Evolutionary conservation across 2,329 filamentous ascomycete genomes (phyloP).

Genomic region (Sphaceloma murrayae): DNA sequence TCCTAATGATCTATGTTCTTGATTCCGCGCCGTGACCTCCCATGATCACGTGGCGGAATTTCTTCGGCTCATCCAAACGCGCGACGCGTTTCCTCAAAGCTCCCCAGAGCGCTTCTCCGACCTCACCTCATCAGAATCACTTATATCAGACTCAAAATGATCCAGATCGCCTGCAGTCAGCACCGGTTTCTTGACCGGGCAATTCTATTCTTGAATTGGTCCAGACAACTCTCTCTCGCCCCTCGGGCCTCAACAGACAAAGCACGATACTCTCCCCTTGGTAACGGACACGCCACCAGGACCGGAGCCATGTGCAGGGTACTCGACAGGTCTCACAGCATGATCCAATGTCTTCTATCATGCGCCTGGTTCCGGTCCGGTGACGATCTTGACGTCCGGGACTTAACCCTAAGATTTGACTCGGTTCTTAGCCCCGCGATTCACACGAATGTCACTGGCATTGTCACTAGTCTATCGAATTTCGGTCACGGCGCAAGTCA

Average conservation of each 20-base stretch:
- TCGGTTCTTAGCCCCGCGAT: constrained; percentile 52
- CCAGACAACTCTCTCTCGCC: constrained; percentile 8
- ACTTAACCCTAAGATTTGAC: constrained; percentile 89
- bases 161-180: constrained; percentile 3
- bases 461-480: constrained; percentile 51
- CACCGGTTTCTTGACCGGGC: not conserved
- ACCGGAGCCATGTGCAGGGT: constrained; percentile 52
- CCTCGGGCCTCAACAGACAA: constrained; percentile 22
- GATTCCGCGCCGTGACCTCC: not conserved
- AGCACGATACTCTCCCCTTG: constrained; percentile 68
- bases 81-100: constrained; percentile 7
- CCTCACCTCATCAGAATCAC: not conserved
- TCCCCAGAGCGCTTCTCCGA: not conserved
- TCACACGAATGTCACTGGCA: constrained; percentile 50
- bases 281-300: constrained; percentile 51
- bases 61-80: not conserved
- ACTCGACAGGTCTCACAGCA: constrained; percentile 47
- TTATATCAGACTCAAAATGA: not conserved
- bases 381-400: constrained; percentile 62
- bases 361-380: constrained; percentile 29
- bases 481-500: not conserved
- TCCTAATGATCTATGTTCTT: too few relatives aligned
- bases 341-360: constrained; percentile 28
- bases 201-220: not conserved
- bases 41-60: not conserved